Percentiles rank a stretch among this genome's conserved stretches.
phyloP scores from a whole-genome alignment of 2,329 filamentous ascomycete genomes.

The Lachnellula cervina region DNA sequence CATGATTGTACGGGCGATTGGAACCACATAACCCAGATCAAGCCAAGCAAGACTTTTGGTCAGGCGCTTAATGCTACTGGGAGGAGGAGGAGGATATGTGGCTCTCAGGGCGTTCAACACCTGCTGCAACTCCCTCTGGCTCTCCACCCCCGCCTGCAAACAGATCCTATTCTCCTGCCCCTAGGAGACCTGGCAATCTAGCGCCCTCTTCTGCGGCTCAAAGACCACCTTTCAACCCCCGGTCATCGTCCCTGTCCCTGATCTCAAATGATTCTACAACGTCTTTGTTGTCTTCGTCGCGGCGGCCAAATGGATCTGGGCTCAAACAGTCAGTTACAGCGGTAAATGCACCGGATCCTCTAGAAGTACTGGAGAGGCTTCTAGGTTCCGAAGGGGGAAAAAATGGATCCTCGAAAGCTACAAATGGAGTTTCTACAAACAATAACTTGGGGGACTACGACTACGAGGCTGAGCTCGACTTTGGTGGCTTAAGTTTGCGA shows the following conservation, averaged over 20 bases:
- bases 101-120: slow-evolving; percentile 67
- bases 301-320: slow-evolving; percentile 61
- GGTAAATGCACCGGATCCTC: slow-evolving; percentile 59
- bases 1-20: slow-evolving; percentile 4
- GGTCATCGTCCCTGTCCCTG: slow-evolving; percentile 76
- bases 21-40: background rate
- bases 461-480: slow-evolving; percentile 67
- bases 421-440: slow-evolving; percentile 9
- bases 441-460: slow-evolving; percentile 41
- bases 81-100: slow-evolving; percentile 56
- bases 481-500: slow-evolving; percentile 70
- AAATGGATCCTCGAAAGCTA: slow-evolving; percentile 6
- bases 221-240: slow-evolving; percentile 62
- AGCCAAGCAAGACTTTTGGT: background rate
- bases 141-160: slow-evolving; percentile 57
- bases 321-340: slow-evolving; percentile 54
- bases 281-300: slow-evolving; percentile 64
- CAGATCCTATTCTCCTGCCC: slow-evolving; percentile 67
- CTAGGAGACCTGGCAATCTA: slow-evolving; percentile 62
- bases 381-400: slow-evolving; percentile 26
- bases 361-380: slow-evolving; percentile 57
- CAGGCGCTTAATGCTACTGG: slow-evolving; percentile 1
- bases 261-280: slow-evolving; percentile 70
- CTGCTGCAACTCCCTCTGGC: slow-evolving; percentile 36
- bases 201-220: slow-evolving; percentile 64